Evolutionary conservation across 208 protist genomes (phyloP).

Genomic region (Blechomonas ayalai): DNA sequence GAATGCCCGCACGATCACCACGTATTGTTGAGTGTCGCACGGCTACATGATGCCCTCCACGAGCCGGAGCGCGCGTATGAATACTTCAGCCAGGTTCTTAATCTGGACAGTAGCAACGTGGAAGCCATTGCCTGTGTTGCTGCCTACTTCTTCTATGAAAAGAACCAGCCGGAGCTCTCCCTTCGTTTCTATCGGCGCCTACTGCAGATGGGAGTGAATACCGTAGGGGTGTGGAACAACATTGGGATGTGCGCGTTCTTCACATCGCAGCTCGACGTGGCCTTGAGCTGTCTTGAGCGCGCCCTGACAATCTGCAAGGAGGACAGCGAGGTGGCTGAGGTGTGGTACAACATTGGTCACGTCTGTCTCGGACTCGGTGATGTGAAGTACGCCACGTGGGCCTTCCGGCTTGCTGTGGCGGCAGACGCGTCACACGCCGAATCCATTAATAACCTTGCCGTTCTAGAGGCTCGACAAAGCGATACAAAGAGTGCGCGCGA

Average conservation of each 20-base stretch:
- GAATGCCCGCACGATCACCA: slow-evolving; percentile 85
- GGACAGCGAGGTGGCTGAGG: slow-evolving; percentile 65
- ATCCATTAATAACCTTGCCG: slow-evolving; percentile 92
- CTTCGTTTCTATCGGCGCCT: slow-evolving; percentile 91
- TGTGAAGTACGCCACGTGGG: slow-evolving; percentile 81
- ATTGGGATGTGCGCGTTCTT: slow-evolving; percentile 93
- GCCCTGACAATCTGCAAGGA: slow-evolving; percentile 68
- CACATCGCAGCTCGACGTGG: slow-evolving; percentile 91
- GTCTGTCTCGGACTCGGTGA: slow-evolving; percentile 92
- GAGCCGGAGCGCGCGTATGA: slow-evolving; percentile 71
- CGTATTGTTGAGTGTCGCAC: slow-evolving; percentile 80
- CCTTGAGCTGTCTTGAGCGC: slow-evolving; percentile 89
- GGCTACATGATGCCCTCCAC: slow-evolving; percentile 88
- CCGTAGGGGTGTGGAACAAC: slow-evolving; percentile 93
- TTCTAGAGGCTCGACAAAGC: slow-evolving; percentile 43
- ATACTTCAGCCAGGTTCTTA: slow-evolving; percentile 78
- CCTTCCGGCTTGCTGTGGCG: slow-evolving; percentile 87
- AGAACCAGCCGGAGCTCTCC: slow-evolving; percentile 91
- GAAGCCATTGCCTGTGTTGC: slow-evolving; percentile 94
- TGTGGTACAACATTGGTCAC: slow-evolving; percentile 96
- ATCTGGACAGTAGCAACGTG: slow-evolving; percentile 86
- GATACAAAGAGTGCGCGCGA: slow-evolving; percentile 20
- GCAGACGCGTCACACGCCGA: slow-evolving; percentile 89
- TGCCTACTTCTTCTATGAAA: slow-evolving; percentile 91
- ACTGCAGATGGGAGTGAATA: slow-evolving; percentile 93